Evolutionary conservation across 345 rosid genomes (phyloP).

Genomic region (Hirschfeldia incana): DNA sequence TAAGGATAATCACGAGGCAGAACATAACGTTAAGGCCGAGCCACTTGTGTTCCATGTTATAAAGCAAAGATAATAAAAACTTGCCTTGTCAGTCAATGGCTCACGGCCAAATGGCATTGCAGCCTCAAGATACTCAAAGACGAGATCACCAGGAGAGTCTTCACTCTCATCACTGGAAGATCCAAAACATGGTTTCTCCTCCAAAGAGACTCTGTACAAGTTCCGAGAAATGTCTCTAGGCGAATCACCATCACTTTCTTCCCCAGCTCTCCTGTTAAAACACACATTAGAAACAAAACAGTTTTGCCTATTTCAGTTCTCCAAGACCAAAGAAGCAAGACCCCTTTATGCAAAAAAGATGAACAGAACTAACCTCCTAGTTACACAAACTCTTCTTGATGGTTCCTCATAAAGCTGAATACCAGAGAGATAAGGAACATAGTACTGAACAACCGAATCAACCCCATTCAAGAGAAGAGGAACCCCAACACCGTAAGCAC

Average conservation of each 20-base stretch:
- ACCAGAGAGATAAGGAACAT: slow-evolving; percentile 88
- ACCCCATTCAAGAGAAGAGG: slow-evolving; percentile 67
- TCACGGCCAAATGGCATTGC: slow-evolving; percentile 76
- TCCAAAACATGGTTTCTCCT: slow-evolving; percentile 49
- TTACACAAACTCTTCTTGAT: slow-evolving; percentile 21
- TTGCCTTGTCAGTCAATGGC: slow-evolving; percentile 83
- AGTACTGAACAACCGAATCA: slow-evolving; percentile 76
- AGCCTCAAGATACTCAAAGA: slow-evolving; percentile 72
- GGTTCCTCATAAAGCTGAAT: slow-evolving; percentile 70
- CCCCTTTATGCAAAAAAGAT: neutral
- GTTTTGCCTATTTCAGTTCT: neutral
- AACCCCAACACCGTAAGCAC: slow-evolving; percentile 81
- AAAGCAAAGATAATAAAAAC: slow-evolving; percentile 1
- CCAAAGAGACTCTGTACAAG: slow-evolving; percentile 51
- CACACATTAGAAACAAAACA: slow-evolving; percentile 5
- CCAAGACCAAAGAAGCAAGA: slow-evolving; percentile 1
- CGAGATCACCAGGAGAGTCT: slow-evolving; percentile 52
- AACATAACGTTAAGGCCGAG: neutral
- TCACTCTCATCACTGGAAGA: slow-evolving; percentile 79
- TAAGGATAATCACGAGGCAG: neutral
- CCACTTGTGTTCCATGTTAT: neutral
- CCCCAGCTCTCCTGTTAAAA: slow-evolving; percentile 42
- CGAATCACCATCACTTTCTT: slow-evolving; percentile 59
- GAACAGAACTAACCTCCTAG: slow-evolving; percentile 14
- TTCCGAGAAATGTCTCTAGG: slow-evolving; percentile 50